These are phyloP conservation scores for Podila epicladia DNA, from an alignment of 192 early-diverging fungal genomes.

Conservation along the genomic window DNA sequence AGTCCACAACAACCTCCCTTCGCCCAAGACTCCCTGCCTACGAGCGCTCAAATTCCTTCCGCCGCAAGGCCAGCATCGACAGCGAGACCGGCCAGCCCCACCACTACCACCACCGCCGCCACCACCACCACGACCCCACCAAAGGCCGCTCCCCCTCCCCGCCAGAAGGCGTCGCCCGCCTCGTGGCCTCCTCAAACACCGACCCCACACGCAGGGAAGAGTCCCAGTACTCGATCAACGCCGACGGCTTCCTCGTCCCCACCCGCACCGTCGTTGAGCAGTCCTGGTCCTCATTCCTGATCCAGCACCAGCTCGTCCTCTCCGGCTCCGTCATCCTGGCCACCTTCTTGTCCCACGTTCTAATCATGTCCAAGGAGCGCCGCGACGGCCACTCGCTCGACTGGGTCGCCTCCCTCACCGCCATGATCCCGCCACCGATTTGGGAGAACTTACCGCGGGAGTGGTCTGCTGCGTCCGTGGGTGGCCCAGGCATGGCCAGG, in stretches of 20 bases:
- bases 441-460: constrained; percentile 18
- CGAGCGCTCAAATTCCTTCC: constrained; percentile 32
- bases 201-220: not conserved
- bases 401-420: constrained; percentile 22
- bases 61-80: constrained; percentile 36
- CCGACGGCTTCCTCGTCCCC: constrained; percentile 13
- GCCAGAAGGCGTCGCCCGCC: constrained; percentile 10
- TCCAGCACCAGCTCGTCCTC: constrained; percentile 40
- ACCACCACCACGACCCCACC: constrained; percentile 38
- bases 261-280: constrained; percentile 5
- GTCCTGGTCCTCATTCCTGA: constrained; percentile 34
- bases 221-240: constrained; percentile 9
- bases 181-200: not conserved
- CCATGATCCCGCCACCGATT: constrained; percentile 38
- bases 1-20: not conserved
- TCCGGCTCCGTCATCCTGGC: constrained; percentile 27
- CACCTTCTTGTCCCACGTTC: constrained; percentile 13
- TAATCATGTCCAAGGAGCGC: constrained; percentile 16
- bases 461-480: constrained; percentile 17
- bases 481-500: constrained; percentile 19
- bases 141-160: constrained; percentile 39
- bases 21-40: not conserved
- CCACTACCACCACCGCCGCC: constrained; percentile 39
- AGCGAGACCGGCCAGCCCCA: constrained; percentile 27
- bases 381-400: constrained; percentile 25